These are phyloP conservation scores for Gossypium schwendimanii DNA, from an alignment of 441 rosid species.

Conservation along the genomic window DNA sequence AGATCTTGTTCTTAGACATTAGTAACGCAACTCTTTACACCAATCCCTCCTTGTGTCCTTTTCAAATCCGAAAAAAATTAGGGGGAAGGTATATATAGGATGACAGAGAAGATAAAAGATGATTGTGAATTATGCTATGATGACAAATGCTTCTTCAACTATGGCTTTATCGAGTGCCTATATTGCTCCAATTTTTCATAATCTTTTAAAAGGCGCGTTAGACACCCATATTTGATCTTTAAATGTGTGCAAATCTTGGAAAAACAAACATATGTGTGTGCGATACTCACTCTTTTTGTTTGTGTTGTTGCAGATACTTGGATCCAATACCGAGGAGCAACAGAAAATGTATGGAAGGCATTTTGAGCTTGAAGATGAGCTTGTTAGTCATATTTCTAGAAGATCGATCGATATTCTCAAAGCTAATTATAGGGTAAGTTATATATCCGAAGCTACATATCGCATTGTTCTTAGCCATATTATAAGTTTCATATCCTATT, in stretches of 20 bases:
- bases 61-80: background rate
- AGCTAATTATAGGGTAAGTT: slow-evolving; percentile 71
- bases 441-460: background rate
- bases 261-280: background rate
- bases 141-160: too few species aligned
- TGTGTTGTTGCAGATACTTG: slow-evolving; percentile 48
- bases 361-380: slow-evolving; percentile 77
- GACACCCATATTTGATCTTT: background rate
- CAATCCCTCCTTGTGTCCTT: background rate
- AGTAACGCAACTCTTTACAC: background rate
- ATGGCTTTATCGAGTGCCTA: background rate
- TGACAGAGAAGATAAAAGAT: background rate
- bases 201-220: too few species aligned
- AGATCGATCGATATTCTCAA: slow-evolving; percentile 77
- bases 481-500: background rate
- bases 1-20: too few species aligned
- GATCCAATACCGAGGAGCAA: slow-evolving; percentile 71
- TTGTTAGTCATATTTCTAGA: slow-evolving; percentile 86
- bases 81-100: background rate
- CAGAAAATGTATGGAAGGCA: slow-evolving; percentile 95
- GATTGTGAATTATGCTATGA: background rate
- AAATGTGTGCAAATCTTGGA: background rate
- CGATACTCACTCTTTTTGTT: background rate
- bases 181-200: background rate
- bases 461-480: background rate